Percentiles rank a stretch among this genome's conserved stretches.
These are phyloP conservation scores for Jatropha curcas DNA, from an alignment of 345 rosid genomes.

Conservation along the genomic window DNA sequence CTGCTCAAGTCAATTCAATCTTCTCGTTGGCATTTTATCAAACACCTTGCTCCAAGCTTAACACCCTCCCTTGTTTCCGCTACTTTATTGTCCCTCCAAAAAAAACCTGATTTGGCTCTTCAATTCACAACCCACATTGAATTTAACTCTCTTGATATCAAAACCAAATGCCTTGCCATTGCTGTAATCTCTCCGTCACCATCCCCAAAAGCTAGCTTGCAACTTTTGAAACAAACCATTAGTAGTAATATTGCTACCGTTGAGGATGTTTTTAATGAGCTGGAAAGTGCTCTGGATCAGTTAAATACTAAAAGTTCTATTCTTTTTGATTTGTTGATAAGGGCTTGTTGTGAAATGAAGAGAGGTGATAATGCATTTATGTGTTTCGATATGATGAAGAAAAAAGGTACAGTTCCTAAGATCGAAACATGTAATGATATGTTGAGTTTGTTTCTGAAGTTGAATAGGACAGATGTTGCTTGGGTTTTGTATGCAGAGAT, in stretches of 20 bases:
- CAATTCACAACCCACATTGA: constrained; percentile 48
- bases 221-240: constrained; percentile 49
- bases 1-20: constrained; percentile 40
- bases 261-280: constrained; percentile 49
- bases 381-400: constrained; percentile 69
- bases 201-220: constrained; percentile 55
- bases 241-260: constrained; percentile 22
- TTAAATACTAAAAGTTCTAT: constrained; percentile 47
- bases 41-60: constrained; percentile 49
- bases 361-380: constrained; percentile 59
- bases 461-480: constrained; percentile 53
- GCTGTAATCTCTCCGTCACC: constrained; percentile 56
- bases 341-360: constrained; percentile 64
- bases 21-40: constrained; percentile 79
- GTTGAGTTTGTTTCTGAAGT: constrained; percentile 61
- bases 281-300: constrained; percentile 43
- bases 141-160: constrained; percentile 40
- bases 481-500: constrained; percentile 96
- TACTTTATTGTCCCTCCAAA: constrained; percentile 48
- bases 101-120: constrained; percentile 60
- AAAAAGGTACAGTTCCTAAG: constrained; percentile 61
- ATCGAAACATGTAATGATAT: constrained; percentile 67
- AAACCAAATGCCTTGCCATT: constrained; percentile 60
- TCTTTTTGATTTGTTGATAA: constrained; percentile 59
- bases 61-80: constrained; percentile 45